Evolutionary conservation across 2,329 filamentous ascomycete species (phyloP).

Genomic region (Colletotrichum shisoi): DNA sequence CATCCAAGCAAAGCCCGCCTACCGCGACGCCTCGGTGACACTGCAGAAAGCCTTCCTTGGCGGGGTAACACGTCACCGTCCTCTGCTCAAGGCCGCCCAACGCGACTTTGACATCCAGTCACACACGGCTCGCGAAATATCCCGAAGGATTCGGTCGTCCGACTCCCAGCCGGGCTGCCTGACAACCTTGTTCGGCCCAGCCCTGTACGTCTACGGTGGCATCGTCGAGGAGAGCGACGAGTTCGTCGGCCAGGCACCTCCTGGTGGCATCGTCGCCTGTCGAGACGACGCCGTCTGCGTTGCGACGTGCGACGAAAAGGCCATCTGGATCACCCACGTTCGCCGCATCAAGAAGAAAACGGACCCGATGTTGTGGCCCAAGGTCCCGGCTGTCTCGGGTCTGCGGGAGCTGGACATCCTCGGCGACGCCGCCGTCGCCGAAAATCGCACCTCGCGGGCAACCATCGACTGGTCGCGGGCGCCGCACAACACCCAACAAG

Average conservation of each 20-base stretch:
- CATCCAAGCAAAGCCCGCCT: constrained; percentile 33
- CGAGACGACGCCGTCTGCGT: constrained; percentile 51
- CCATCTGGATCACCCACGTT: constrained; percentile 54
- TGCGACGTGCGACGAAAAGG: constrained; percentile 50
- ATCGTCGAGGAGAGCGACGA: constrained; percentile 47
- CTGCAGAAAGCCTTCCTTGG: constrained; percentile 50
- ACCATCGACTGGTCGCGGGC: constrained; percentile 45
- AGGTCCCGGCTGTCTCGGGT: constrained; percentile 50
- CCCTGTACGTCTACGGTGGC: constrained; percentile 54
- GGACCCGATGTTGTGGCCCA: constrained; percentile 53
- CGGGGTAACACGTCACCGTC: constrained; percentile 49
- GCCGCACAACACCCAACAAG: constrained; percentile 48
- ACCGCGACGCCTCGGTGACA: constrained; percentile 45
- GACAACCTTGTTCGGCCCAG: constrained; percentile 49
- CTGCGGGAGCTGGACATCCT: constrained; percentile 49
- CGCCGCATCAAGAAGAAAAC: constrained; percentile 50
- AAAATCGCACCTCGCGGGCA: constrained; percentile 30
- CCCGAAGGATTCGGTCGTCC: constrained; percentile 52
- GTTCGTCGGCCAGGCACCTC: constrained; percentile 27
- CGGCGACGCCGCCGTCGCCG: constrained; percentile 33
- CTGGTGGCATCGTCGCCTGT: constrained; percentile 48
- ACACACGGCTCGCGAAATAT: constrained; percentile 51
- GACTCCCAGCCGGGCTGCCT: constrained; percentile 55
- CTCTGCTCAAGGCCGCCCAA: constrained; percentile 51
- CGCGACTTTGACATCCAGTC: constrained; percentile 49